A percentile compares a stretch with the other conserved stretches of the same genome.
phyloP scores from a whole-genome alignment of 441 rosid species.

The Geranium incanum region DNA sequence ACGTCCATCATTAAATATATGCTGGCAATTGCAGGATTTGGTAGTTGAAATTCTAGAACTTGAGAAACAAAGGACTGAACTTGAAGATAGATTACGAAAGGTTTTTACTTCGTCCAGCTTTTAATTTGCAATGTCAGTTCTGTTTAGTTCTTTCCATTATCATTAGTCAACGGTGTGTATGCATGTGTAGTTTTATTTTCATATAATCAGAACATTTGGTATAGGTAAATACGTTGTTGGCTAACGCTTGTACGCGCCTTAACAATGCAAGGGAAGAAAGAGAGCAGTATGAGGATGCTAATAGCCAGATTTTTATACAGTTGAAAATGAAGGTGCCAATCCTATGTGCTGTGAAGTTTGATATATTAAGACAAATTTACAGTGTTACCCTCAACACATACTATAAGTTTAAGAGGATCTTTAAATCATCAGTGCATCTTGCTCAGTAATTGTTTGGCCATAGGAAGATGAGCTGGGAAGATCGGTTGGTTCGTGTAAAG shows the following conservation, averaged over 20 bases:
- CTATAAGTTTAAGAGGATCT: conserved; percentile 2
- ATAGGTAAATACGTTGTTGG: conserved; percentile 58
- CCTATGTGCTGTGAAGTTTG: conserved; percentile 9
- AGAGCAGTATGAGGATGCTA: conserved; percentile 83
- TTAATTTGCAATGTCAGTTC: conserved; percentile 12
- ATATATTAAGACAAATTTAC: conserved; percentile 5
- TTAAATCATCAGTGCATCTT: background rate
- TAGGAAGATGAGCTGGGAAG: conserved; percentile 86
- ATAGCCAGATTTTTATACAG: conserved; percentile 66
- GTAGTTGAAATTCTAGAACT: conserved; percentile 49
- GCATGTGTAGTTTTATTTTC: background rate
- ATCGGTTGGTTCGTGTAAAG: conserved; percentile 54
- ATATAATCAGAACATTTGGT: conserved; percentile 15
- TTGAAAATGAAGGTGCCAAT: conserved; percentile 56
- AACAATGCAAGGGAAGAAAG: conserved; percentile 77
- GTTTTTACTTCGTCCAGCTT: conserved; percentile 26
- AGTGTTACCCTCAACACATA: no score
- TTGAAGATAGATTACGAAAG: conserved; percentile 66
- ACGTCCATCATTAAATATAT: conserved; percentile 17
- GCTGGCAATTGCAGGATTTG: conserved; percentile 48
- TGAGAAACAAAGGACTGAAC: conserved; percentile 60
- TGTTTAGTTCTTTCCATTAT: background rate
- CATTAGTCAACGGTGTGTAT: conserved; percentile 10
- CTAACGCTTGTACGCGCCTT: conserved; percentile 50
- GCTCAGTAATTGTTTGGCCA: conserved; percentile 19